Conservation (phyloP, 225 moss, liverwort and hornwort genomes). For the Bryum argenteum region DNA sequence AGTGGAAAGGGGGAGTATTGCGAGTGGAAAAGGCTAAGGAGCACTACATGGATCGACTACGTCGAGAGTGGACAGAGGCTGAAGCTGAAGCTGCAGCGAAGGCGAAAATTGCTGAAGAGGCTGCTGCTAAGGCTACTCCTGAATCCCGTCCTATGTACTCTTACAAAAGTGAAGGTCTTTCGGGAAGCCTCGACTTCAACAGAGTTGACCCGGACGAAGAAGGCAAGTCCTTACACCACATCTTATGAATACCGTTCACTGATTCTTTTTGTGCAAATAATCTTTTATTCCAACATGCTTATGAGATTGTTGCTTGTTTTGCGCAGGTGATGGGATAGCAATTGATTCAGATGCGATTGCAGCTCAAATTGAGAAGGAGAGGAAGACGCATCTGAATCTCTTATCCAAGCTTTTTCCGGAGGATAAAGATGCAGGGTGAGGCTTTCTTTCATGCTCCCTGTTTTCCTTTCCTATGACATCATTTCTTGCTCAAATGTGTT, state of each 20-base stretch:
- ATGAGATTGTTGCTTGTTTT: not conserved
- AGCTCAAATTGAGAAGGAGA: constrained; percentile 56
- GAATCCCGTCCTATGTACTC: constrained; percentile 37
- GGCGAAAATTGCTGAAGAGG: constrained; percentile 28
- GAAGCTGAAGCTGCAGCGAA: constrained; percentile 44
- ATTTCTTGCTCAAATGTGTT: too few species aligned
- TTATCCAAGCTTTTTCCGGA: constrained; percentile 65
- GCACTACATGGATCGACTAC: constrained; percentile 61
- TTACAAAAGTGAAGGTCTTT: constrained; percentile 22
- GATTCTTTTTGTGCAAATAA: constrained; percentile 9
- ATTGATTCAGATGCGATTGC: constrained; percentile 38
- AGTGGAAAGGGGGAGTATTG: constrained; percentile 82
- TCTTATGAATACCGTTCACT: not conserved
- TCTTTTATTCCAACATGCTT: not conserved
- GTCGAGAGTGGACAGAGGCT: constrained; percentile 73
- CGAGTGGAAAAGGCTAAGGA: constrained; percentile 91
- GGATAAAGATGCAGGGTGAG: constrained; percentile 48
- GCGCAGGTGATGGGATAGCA: constrained; percentile 27
- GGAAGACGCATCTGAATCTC: constrained; percentile 68
- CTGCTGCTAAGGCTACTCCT: constrained; percentile 13
- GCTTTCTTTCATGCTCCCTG: constrained; percentile 9
- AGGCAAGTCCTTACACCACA: constrained; percentile 15
- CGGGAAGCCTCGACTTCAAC: not conserved
- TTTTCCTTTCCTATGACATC: not conserved
- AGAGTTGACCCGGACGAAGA: constrained; percentile 20